Evolutionary conservation across 75 land plant genomes (phyloP), one percentile per base, ranked within the genome.

Genomic region (Selaginella moellendorffii): DNA sequence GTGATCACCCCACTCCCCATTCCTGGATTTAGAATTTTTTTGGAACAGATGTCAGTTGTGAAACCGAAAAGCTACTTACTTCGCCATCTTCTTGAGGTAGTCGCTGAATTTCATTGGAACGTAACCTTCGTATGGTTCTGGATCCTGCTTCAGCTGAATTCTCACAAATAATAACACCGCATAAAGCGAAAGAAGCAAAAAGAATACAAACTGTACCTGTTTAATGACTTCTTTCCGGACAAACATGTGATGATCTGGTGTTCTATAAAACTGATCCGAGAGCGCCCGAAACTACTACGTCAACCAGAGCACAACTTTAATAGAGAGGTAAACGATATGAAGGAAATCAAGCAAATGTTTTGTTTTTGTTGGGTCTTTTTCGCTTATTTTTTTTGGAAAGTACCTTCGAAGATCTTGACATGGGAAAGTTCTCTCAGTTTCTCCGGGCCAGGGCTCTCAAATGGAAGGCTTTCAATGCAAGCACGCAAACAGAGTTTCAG

Each of bases 1-100:
- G 78, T 90, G 97, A 68, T 90, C 97, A 63, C 97, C 97, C 97
- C 97, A 90, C 66, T 90, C 97, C 9, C 97, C 88, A 69, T 62
- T 75, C 82, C 97, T 90, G 63, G 20, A 65, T 2, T n/a, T 1
- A 30, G 2, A 19, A 42, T 29, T 31, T 42, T 30, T 23, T 24
- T 28, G 28, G 17, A 64, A 63, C 67, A 63, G 1, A 29, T 61
- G 14, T 2, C 54, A 28, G 52, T 36, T 20, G 52, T 8, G 24
- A 5, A 25, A 63, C 19, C 24, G 29, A 27, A 24, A 8, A 19
- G 5, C 5, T 24, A 56, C 77, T 28, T 76, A 84, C 93, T 66
- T 82, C 29, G 93, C 81, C 78, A 88, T 84, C 64, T 87, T 87
- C 74, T 77, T 80, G 63, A 90, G 24, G 67, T 90, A 90, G 27